phyloP scores from a whole-genome alignment of 208 protist species.

The Trypanosoma platydactyli region DNA sequence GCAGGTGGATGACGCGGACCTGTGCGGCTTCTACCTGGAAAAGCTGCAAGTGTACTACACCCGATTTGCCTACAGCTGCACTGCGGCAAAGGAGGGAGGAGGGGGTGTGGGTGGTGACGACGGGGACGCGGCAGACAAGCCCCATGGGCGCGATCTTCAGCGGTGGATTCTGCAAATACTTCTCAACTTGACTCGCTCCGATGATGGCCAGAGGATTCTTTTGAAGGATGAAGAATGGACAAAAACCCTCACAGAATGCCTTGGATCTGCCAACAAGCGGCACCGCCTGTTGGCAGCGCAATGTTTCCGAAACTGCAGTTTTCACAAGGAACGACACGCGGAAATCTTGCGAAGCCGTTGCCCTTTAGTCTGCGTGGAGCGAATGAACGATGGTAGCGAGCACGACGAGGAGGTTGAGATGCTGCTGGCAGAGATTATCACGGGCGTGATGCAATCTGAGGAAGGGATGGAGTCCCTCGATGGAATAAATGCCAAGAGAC shows the following conservation, averaged over 20 bases:
- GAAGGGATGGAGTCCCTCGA: conserved; percentile 70
- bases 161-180: conserved; percentile 80
- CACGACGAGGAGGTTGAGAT: conserved; percentile 38
- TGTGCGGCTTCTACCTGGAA: conserved; percentile 77
- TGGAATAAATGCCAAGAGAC: conserved; percentile 75
- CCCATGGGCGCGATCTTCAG: conserved; percentile 51
- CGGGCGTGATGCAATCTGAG: conserved; percentile 62
- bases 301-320: conserved; percentile 80
- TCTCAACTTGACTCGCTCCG: conserved; percentile 75
- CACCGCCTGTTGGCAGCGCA: conserved; percentile 70
- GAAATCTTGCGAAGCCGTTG: conserved; percentile 52
- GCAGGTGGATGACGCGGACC: conserved; percentile 77
- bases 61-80: conserved; percentile 24
- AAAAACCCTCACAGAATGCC: conserved; percentile 40
- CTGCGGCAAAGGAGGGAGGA: conserved; percentile 16
- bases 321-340: conserved; percentile 43
- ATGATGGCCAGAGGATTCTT: conserved; percentile 69
- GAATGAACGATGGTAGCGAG: conserved; percentile 35
- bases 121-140: conserved; percentile 15
- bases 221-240: conserved; percentile 79
- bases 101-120: conserved; percentile 7
- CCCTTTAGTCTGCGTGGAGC: conserved; percentile 45
- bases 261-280: conserved; percentile 33
- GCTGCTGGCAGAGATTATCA: conserved; percentile 64
- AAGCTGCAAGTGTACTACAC: conserved; percentile 71